Percentiles rank a stretch among this genome's conserved stretches.
These are phyloP conservation scores for Goffeauzyma gilvescens DNA, from an alignment of 768 basidiomycete genomes.

Conservation along the genomic window DNA sequence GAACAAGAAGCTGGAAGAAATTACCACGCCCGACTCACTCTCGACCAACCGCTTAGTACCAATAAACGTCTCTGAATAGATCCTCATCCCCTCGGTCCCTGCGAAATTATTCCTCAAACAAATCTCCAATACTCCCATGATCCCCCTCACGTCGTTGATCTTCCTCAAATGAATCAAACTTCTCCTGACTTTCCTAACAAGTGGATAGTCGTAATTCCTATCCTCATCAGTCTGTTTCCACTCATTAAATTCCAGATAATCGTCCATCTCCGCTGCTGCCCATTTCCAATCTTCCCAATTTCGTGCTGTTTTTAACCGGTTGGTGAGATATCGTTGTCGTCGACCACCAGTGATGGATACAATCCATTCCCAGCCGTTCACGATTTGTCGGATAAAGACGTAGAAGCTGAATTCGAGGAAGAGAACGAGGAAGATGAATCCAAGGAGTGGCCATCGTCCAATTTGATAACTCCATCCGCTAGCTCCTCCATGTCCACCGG, in stretches of 20 bases:
- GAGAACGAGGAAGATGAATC: constrained; percentile 68
- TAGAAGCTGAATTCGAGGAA: constrained; percentile 57
- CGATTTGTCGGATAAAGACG: constrained; percentile 69
- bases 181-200: constrained; percentile 53
- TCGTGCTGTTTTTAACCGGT: constrained; percentile 50
- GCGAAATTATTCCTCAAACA: constrained; percentile 85
- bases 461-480: constrained; percentile 60
- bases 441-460: constrained; percentile 65
- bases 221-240: constrained; percentile 81
- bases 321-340: constrained; percentile 55
- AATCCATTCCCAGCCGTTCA: constrained; percentile 85
- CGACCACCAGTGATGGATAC: constrained; percentile 59
- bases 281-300: constrained; percentile 83
- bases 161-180: constrained; percentile 54
- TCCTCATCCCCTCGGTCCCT: constrained; percentile 64
- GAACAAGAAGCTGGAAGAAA: constrained; percentile 12
- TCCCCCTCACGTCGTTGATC: constrained; percentile 61
- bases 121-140: constrained; percentile 75
- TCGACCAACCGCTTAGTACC: too few species aligned
- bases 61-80: constrained; percentile 91
- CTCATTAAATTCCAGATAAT: constrained; percentile 61
- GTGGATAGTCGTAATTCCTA: constrained; percentile 73
- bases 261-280: constrained; percentile 57
- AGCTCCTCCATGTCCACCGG: too few species aligned
- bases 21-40: constrained; percentile 31